Conservation (phyloP, 2,329 filamentous ascomycete genomes). For the Neofusicoccum kwambonambiense region DNA sequence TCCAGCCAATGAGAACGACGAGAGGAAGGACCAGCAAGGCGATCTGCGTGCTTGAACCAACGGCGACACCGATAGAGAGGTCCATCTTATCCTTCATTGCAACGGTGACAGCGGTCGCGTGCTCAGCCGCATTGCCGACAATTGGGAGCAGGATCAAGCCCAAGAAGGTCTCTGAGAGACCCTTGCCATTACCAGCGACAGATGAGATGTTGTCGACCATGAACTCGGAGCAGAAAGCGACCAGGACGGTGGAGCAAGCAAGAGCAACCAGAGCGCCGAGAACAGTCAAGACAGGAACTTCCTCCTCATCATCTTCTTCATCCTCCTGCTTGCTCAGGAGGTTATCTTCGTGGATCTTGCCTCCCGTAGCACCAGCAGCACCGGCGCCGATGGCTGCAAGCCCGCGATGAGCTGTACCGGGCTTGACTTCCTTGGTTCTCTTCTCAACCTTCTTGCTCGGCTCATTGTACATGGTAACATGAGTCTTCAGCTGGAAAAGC, state of each 20-base stretch:
- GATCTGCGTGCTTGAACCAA: constrained; percentile 66
- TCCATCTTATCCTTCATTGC: constrained; percentile 69
- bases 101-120: constrained; percentile 62
- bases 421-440: constrained; percentile 45
- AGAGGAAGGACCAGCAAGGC: constrained; percentile 62
- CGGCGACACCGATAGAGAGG: constrained; percentile 63
- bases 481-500: constrained; percentile 87
- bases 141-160: constrained; percentile 65
- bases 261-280: constrained; percentile 71
- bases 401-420: constrained; percentile 50
- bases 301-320: constrained; percentile 61
- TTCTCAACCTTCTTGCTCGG: constrained; percentile 76
- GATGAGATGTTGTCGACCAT: constrained; percentile 61
- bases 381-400: constrained; percentile 55
- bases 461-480: constrained; percentile 75
- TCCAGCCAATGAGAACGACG: constrained; percentile 62
- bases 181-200: constrained; percentile 47
- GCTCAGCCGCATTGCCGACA: constrained; percentile 65
- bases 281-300: constrained; percentile 72
- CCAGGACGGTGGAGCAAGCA: constrained; percentile 69
- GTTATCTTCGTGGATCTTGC: constrained; percentile 50
- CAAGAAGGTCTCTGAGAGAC: constrained; percentile 60
- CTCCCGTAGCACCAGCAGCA: constrained; percentile 51
- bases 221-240: constrained; percentile 72
- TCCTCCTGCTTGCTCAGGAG: constrained; percentile 36